Evolutionary conservation across 768 basidiomycete species (phyloP).

Genomic region (Podaxis sp.): DNA sequence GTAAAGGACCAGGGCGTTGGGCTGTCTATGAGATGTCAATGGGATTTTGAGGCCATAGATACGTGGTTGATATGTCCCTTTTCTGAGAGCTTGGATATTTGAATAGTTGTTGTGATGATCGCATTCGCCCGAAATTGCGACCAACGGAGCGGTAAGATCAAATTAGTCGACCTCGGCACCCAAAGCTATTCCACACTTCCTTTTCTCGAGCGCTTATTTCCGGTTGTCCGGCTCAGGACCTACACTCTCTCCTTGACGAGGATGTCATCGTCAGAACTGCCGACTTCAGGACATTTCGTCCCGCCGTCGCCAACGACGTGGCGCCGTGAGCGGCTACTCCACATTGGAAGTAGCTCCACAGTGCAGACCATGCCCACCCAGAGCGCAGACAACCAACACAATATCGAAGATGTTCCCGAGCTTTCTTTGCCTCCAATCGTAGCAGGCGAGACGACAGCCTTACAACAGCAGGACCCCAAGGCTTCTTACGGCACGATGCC

Average conservation of each 20-base stretch:
- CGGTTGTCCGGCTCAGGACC: background rate
- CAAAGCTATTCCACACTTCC: background rate
- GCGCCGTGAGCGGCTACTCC: conserved; percentile 59
- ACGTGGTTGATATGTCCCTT: background rate
- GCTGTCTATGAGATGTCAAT: background rate
- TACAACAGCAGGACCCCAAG: conserved; percentile 27
- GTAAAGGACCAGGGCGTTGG: background rate
- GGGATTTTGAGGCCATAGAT: background rate
- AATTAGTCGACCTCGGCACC: background rate
- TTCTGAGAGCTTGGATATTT: background rate
- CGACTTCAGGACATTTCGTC: conserved; percentile 28
- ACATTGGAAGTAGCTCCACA: conserved; percentile 42
- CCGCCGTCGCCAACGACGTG: conserved; percentile 55
- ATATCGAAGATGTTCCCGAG: background rate
- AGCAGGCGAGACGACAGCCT: conserved; percentile 16
- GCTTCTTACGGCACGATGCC: conserved; percentile 59
- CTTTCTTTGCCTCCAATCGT: background rate
- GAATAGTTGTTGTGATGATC: background rate
- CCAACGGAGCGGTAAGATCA: background rate
- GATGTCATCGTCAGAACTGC: conserved; percentile 6
- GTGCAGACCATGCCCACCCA: background rate
- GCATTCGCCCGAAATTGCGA: background rate
- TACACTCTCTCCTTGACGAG: background rate
- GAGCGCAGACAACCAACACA: background rate
- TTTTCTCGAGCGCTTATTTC: background rate